Base-by-base conservation (phyloP, 495 filamentous ascomycete species). In the Massariosphaeria phaeospora region DNA sequence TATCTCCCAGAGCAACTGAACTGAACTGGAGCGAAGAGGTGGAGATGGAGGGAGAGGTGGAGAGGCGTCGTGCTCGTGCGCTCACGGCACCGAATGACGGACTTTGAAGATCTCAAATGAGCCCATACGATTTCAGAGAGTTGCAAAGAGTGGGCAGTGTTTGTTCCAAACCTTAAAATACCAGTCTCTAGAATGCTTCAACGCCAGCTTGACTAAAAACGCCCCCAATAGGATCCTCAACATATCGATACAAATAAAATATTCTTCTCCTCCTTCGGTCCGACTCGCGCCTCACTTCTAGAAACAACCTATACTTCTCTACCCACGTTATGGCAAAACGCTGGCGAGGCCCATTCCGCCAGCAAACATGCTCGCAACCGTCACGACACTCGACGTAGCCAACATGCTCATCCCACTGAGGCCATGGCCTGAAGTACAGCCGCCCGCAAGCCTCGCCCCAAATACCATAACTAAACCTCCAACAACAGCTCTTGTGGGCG, bases 371-470 rank as follows among this genome's bases (percentile, higher is more conserved):
- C 47, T 52, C 23, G 40, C 48, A 12, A 59, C 55, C 3, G 55
- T 52, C 27, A 59, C 40, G 25, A 59, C 20, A 49, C 44, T 51
- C 8, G 55, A 45, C 27, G 40, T 59, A 15, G 55, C 47, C 12
- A 59, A 42, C 39, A 52, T 52, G 23, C 47, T 52, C 55, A 59
- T 59, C 27, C 55, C 55, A 23, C 55, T 59, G 27, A 59, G 52
- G 2, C 55, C 55, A 52, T 59, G 55, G 12, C 55, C 55, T 24
- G 55, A 59, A 39, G 55, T 59, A 39, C 55, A 59, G 15, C 55
- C 55, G 40, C 48, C 48, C 11, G 55, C 55, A 11, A 59, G 29
- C 42, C 55, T 44, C 23, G 55, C 47, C 21, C 55, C 55, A 29
- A 59, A 46, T 7, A 52, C 55, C 48, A 59, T 51, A 10, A 52